phyloP scores from a whole-genome alignment of 768 basidiomycete genomes.

The Macrocybe gigantea region DNA sequence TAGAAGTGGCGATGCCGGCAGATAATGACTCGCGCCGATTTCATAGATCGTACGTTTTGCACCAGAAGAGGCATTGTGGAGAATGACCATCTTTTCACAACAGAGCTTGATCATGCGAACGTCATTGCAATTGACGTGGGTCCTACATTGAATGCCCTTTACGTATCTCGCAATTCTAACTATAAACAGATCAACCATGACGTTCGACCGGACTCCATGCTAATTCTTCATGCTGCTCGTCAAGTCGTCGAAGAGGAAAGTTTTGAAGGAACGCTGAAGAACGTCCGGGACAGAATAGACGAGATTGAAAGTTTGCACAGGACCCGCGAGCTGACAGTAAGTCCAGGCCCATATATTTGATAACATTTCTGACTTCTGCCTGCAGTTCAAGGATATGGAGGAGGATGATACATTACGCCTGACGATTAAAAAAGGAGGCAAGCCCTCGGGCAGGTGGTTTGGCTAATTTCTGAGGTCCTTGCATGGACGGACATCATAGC shows the following conservation, averaged over 20 bases:
- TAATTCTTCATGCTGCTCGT: slow-evolving; percentile 67
- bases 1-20: slow-evolving; percentile 61
- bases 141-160: not conserved
- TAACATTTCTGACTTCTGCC: not conserved
- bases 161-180: not conserved
- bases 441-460: slow-evolving; percentile 7
- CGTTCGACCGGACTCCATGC: slow-evolving; percentile 75
- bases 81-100: not conserved
- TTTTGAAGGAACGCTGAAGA: slow-evolving; percentile 73
- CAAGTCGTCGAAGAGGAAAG: slow-evolving; percentile 68
- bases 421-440: slow-evolving; percentile 49
- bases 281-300: slow-evolving; percentile 71
- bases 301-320: slow-evolving; percentile 84
- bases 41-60: slow-evolving; percentile 55
- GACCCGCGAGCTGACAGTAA: slow-evolving; percentile 70
- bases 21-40: slow-evolving; percentile 84
- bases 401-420: slow-evolving; percentile 46
- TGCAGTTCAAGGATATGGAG: slow-evolving; percentile 43
- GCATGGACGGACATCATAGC: not conserved
- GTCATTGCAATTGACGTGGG: slow-evolving; percentile 77
- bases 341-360: slow-evolving; percentile 13
- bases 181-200: slow-evolving; percentile 55
- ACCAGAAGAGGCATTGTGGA: not conserved
- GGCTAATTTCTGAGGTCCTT: slow-evolving; percentile 1
- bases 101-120: slow-evolving; percentile 62